A percentile compares a stretch with the other conserved stretches of the same genome.
Conservation (phyloP, 1,139 yeast genomes). For the Eremothecium cymbalariae region DNA sequence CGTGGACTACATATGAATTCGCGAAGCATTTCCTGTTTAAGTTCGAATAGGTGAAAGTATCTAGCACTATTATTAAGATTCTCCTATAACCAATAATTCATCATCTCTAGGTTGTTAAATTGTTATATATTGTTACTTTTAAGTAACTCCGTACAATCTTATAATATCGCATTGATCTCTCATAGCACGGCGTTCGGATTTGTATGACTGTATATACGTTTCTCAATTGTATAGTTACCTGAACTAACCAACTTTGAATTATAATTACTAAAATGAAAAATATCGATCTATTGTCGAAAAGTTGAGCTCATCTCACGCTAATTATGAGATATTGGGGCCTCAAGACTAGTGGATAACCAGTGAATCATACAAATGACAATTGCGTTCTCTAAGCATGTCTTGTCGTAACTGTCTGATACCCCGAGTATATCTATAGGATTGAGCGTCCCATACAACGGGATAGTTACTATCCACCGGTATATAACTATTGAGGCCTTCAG, state of each 20-base stretch:
- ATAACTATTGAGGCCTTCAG: constrained; percentile 18
- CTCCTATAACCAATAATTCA: too few relatives aligned
- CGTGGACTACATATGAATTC: constrained; percentile 98
- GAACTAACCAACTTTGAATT: neutral
- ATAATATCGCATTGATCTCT: too few relatives aligned
- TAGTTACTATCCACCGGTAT: constrained; percentile 38
- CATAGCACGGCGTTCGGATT: too few relatives aligned
- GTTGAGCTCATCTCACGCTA: neutral
- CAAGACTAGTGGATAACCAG: neutral
- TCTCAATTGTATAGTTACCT: neutral
- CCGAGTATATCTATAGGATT: constrained; percentile 34
- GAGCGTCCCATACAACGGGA: constrained; percentile 47
- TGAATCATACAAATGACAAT: constrained; percentile 1
- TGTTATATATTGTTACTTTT: too few relatives aligned
- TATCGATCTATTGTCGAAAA: neutral
- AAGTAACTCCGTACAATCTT: too few relatives aligned
- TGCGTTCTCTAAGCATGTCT: constrained; percentile 13
- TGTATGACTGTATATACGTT: neutral
- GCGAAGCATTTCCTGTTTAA: constrained; percentile 51
- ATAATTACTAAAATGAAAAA: neutral
- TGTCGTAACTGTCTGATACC: constrained; percentile 28
- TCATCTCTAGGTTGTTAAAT: too few relatives aligned
- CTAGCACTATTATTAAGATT: too few relatives aligned
- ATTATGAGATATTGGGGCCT: neutral
- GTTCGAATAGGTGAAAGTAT: too few relatives aligned